Evolutionary conservation across 441 rosid genomes (phyloP), one percentile per base, ranked within the genome.

Genomic region (Adansonia madagascariensis): DNA sequence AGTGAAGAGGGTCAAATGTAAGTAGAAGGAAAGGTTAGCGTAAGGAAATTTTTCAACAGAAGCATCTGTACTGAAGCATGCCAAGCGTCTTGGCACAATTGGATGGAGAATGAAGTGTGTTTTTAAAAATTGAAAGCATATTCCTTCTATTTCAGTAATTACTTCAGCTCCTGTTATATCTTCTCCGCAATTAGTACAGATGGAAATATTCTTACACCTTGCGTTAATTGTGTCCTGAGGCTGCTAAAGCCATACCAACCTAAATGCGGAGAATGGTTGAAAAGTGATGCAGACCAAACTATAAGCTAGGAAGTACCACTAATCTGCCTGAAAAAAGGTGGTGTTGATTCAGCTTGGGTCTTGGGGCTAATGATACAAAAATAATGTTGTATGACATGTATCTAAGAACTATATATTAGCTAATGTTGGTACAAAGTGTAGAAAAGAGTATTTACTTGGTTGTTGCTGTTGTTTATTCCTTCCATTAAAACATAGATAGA

Each of bases 401-500:
- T 43, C 35, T 12, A 43, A 46, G 55, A 47, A 3, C 50, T 44
- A 62, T n/a, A 9, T 55, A 24, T 49, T 46, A 44, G 49, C 20
- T 12, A 57, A 53, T 53, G 39, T 6, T 1, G 18, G n/a, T 49
- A 12, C 15, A 24, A 68, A 22, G 15, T 69, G 17, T 3, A 49
- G 8, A 49, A 12, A 47, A 69, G 57, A 52, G 12, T 70, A 70
- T 49, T 50, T 50, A 70, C 20, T 70, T 70, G 22, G 47, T 27
- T 50, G 60, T 50, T 49, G 53, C 57, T 47, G 60, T 27, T 50
- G 44, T 31, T 22, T 50, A 9, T 70, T 27, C 59, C 52, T 50
- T 70, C 46, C 60, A 70, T 22, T 70, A 50, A 50, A 70, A 67
- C 35, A 52, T 27, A 27, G 14, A 50, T n/a, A 24, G 17, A 70